Percentiles rank a stretch among this genome's conserved stretches.
phyloP scores from a whole-genome alignment of 139 green algal genomes.

The Raphidocelis subcapitata region DNA sequence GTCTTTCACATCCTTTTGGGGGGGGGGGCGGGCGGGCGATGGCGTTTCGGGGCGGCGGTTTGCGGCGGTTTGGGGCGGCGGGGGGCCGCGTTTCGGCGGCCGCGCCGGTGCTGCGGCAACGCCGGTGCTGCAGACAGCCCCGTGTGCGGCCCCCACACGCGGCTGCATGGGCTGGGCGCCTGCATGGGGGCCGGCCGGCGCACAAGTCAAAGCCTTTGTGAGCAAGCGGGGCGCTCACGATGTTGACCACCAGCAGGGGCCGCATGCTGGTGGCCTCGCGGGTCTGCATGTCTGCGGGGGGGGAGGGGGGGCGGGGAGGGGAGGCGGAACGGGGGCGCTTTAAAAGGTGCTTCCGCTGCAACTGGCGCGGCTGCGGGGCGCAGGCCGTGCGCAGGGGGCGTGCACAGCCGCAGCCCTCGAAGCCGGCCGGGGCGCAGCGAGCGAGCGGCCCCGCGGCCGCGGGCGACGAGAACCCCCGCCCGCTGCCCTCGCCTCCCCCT shows the following conservation, averaged over 20 bases:
- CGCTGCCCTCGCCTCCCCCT: neutral
- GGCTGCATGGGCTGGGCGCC: neutral
- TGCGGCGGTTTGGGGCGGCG: neutral
- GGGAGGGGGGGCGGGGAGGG: neutral
- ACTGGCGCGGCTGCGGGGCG: neutral
- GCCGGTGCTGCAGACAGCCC: neutral
- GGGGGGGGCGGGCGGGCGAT: neutral
- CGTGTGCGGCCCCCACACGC: neutral
- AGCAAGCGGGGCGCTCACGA: constrained; percentile 42
- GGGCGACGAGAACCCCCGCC: neutral
- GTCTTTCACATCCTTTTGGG: constrained; percentile 84
- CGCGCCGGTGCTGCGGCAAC: neutral
- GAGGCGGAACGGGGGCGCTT: neutral
- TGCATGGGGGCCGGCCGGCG: too few relatives aligned
- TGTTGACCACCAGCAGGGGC: constrained; percentile 82
- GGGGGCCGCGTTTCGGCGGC: too few relatives aligned
- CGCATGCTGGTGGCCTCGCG: constrained; percentile 40
- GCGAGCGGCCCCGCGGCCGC: neutral
- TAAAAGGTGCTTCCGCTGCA: neutral
- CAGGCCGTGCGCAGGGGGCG: too few relatives aligned
- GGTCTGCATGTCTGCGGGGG: constrained; percentile 49
- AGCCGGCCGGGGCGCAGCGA: neutral
- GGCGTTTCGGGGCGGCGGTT: neutral
- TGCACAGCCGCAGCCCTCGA: neutral
- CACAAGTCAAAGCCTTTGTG: too few relatives aligned